A percentile compares a stretch with the other conserved stretches of the same genome.
Evolutionary conservation across 352 stramenopile genomes (phyloP).

Genomic region (Phytophthora pinifolia): DNA sequence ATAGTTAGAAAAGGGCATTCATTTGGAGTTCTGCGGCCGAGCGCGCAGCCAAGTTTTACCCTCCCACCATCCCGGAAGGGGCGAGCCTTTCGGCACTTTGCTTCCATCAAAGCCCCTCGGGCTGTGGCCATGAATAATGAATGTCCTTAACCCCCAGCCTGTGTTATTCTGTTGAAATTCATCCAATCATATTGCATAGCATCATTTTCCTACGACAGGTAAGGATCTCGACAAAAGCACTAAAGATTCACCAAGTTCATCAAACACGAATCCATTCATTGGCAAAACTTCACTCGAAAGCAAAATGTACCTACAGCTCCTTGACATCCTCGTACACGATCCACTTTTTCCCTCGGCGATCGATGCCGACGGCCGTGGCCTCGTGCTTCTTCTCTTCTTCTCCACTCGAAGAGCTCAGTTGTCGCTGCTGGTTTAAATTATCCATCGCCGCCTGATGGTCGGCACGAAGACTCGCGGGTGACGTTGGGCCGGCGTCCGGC

Average conservation of each 20-base stretch:
- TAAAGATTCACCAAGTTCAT: background rate
- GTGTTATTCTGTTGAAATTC: no score
- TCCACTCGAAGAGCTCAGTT: conserved; percentile 27
- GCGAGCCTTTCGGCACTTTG: no score
- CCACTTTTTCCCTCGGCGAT: conserved; percentile 10
- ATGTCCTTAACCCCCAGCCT: no score
- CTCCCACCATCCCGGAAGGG: no score
- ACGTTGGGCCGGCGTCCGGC: conserved; percentile 13
- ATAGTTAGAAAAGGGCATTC: no score
- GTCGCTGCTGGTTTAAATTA: conserved; percentile 24
- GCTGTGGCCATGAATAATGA: no score
- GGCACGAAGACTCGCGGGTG: conserved; percentile 13
- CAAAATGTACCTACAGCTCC: conserved; percentile 21
- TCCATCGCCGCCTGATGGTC: conserved; percentile 15
- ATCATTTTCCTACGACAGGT: no score
- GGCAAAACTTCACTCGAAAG: conserved; percentile 10
- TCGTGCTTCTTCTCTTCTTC: conserved; percentile 23
- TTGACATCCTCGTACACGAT: conserved; percentile 19
- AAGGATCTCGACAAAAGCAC: no score
- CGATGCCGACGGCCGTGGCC: background rate
- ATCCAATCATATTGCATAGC: no score
- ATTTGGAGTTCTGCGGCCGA: no score
- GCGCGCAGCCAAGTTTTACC: no score
- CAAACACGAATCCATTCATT: conserved; percentile 16
- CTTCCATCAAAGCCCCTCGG: no score